Evolutionary conservation across 192 early-diverging fungal genomes (phyloP).

Genomic region (Globomyces pollinis-pini): DNA sequence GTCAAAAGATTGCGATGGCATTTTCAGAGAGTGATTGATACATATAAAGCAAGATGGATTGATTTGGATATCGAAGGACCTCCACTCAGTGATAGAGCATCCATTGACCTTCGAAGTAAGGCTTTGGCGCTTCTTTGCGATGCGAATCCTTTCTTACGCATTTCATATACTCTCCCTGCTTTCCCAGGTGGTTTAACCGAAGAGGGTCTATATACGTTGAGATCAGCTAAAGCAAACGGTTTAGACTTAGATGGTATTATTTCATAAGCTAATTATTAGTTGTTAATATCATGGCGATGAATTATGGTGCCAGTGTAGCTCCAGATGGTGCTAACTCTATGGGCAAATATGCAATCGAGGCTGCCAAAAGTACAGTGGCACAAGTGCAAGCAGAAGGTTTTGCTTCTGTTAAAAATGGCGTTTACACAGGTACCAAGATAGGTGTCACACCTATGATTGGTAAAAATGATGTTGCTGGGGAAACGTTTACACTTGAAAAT

Average conservation of each 20-base stretch:
- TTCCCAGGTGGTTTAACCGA: conserved; percentile 17
- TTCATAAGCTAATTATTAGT: conserved; percentile 6
- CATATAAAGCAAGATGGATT: conserved; percentile 23
- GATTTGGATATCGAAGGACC: conserved; percentile 44
- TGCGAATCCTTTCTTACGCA: conserved; percentile 11
- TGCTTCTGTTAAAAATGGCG: conserved; percentile 11
- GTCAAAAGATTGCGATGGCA: neutral
- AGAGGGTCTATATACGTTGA: conserved; percentile 15
- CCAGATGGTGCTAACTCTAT: conserved; percentile 33
- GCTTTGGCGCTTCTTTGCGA: conserved; percentile 24
- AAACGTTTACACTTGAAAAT: conserved; percentile 29
- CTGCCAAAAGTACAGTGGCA: conserved; percentile 9
- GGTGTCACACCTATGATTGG: conserved; percentile 46
- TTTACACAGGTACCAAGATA: conserved; percentile 14
- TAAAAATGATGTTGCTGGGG: conserved; percentile 34
- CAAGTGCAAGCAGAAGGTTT: conserved; percentile 1
- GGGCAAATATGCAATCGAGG: conserved; percentile 28
- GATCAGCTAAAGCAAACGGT: conserved; percentile 15
- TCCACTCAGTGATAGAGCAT: conserved; percentile 9
- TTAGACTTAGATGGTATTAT: conserved; percentile 17
- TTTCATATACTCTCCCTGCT: conserved; percentile 34
- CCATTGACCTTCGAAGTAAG: conserved; percentile 29
- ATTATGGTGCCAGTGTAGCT: conserved; percentile 21
- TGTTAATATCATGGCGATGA: conserved; percentile 43
- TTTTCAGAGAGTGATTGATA: conserved; percentile 29